Percentiles rank a stretch among this genome's conserved stretches.
Conservation (phyloP, 202 grass and related monocot genomes). For the Setaria italica region DNA sequence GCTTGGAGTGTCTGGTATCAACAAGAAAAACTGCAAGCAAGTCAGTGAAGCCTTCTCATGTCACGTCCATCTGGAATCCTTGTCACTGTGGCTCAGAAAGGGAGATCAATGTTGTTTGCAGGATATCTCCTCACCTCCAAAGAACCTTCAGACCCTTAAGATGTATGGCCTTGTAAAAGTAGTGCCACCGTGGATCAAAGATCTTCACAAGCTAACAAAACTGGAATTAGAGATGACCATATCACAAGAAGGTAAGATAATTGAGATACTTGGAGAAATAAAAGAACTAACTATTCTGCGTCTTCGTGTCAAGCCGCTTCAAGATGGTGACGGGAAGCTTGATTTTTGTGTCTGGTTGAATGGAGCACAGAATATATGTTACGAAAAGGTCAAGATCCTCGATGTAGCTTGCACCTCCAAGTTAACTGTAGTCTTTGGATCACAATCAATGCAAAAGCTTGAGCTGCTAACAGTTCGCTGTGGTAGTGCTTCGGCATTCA, state of each 20-base stretch:
- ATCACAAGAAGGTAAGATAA: neutral
- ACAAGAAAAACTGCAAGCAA: neutral
- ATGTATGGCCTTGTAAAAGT: neutral
- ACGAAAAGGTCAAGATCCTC: neutral
- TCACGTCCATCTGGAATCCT: neutral
- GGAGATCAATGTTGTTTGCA: neutral
- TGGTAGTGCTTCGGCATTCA: neutral
- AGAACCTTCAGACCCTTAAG: neutral
- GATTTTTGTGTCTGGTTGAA: neutral
- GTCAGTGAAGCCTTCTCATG: neutral
- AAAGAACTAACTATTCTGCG: neutral
- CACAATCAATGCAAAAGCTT: neutral
- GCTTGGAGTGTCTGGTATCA: too few species aligned
- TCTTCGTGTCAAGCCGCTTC: neutral
- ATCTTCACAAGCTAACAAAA: neutral
- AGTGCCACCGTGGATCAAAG: neutral
- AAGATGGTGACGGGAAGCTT: neutral
- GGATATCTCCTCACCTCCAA: neutral
- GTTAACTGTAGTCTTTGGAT: neutral
- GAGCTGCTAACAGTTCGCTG: neutral
- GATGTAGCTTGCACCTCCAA: neutral
- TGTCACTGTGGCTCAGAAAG: neutral
- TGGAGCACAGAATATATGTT: fast-evolving
- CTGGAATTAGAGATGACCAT: neutral
- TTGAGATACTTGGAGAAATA: too few species aligned